A percentile compares a stretch with the other conserved stretches of the same genome.
These are phyloP conservation scores for Wakefieldia striispora DNA, from an alignment of 768 basidiomycete species.

Conservation along the genomic window DNA sequence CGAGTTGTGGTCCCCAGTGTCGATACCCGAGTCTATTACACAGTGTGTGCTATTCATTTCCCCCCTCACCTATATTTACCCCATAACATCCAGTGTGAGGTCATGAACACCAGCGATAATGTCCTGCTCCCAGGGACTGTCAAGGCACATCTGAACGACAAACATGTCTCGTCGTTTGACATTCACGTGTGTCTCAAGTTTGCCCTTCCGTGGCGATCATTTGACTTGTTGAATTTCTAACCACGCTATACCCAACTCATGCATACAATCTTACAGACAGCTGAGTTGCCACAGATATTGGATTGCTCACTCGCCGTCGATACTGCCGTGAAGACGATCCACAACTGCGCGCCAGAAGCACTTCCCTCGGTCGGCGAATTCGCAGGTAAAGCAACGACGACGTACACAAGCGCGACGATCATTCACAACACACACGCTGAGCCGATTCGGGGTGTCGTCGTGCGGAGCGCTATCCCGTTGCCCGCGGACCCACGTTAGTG, in stretches of 20 bases:
- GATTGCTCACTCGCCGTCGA: slow-evolving; percentile 23
- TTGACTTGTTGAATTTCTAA: too few relatives aligned
- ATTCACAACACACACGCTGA: slow-evolving; percentile 16
- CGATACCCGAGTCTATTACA: slow-evolving; percentile 19
- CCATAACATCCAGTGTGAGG: slow-evolving; percentile 13
- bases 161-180: slow-evolving; percentile 24
- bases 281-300: slow-evolving; percentile 13
- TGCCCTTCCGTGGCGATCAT: too few relatives aligned
- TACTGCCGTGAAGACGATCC: slow-evolving; percentile 10
- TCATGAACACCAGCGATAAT: slow-evolving; percentile 27
- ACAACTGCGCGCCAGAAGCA: slow-evolving; percentile 11
- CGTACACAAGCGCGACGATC: slow-evolving; percentile 15
- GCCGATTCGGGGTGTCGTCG: slow-evolving; percentile 12
- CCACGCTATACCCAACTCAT: too few relatives aligned
- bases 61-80: not conserved
- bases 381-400: slow-evolving; percentile 11
- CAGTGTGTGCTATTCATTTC: slow-evolving; percentile 2
- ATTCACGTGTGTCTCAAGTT: slow-evolving; percentile 17
- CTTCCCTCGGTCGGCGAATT: slow-evolving; percentile 7
- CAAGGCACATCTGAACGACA: slow-evolving; percentile 29
- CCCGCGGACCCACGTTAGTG: too few relatives aligned
- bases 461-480: slow-evolving; percentile 29
- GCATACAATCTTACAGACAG: slow-evolving; percentile 3
- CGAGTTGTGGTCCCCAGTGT: slow-evolving; percentile 21
- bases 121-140: slow-evolving; percentile 27